Conservation (phyloP, 1,284 basidiomycete species). For the Exsudoporus floridanus region DNA sequence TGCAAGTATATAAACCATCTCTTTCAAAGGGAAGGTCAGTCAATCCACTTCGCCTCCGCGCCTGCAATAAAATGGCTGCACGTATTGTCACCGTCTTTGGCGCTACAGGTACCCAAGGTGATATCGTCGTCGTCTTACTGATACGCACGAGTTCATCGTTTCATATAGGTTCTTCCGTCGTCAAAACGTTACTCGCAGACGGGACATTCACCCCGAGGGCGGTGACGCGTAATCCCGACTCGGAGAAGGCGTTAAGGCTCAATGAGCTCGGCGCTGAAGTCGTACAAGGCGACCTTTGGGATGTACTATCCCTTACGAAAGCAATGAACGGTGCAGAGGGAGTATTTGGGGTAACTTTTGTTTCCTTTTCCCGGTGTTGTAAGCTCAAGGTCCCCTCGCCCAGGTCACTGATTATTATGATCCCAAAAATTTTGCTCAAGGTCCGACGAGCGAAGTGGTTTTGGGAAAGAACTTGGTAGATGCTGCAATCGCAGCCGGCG, state of each 20-base stretch:
- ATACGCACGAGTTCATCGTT: neutral
- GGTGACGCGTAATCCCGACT: constrained; percentile 32
- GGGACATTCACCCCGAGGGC: constrained; percentile 36
- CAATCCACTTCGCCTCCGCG: neutral
- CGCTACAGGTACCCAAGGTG: constrained; percentile 29
- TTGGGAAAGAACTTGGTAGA: constrained; percentile 43
- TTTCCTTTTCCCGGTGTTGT: neutral
- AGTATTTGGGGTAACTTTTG: constrained; percentile 36
- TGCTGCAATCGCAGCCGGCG: constrained; percentile 29
- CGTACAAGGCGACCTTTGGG: constrained; percentile 34
- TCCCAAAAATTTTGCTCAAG: constrained; percentile 23
- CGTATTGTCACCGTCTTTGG: constrained; percentile 26
- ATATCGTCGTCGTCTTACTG: neutral
- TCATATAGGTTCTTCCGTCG: constrained; percentile 26
- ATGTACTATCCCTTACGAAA: constrained; percentile 31
- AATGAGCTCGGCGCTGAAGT: constrained; percentile 35
- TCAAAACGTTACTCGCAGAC: constrained; percentile 32
- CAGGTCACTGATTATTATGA: constrained; percentile 29
- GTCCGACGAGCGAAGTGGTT: constrained; percentile 25
- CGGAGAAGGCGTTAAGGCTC: constrained; percentile 30
- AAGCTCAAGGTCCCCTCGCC: neutral
- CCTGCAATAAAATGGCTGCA: constrained; percentile 9
- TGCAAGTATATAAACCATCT: constrained; percentile 1
- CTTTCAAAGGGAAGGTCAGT: neutral
- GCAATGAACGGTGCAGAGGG: constrained; percentile 39